Evolutionary conservation across 208 protist genomes (phyloP).

Genomic region (Leishmania aethiopica): DNA sequence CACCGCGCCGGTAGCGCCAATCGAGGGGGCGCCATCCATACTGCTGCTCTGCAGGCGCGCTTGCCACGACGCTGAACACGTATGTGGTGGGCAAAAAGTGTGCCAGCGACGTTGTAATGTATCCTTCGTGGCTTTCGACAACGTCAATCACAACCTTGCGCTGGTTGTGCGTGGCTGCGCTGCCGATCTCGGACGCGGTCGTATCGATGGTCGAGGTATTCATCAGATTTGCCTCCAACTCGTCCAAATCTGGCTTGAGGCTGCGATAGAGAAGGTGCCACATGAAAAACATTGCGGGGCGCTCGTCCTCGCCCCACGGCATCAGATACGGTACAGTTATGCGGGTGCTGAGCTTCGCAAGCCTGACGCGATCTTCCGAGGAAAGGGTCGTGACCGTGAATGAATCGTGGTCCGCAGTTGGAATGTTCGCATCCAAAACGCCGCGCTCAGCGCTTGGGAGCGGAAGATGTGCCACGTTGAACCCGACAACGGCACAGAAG

Average conservation of each 20-base stretch:
- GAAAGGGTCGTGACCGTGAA: conserved; percentile 12
- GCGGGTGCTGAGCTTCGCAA: conserved; percentile 12
- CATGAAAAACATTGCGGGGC: conserved; percentile 26
- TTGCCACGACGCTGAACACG: conserved; percentile 25
- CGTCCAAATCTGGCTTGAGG: conserved; percentile 23
- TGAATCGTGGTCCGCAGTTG: conserved; percentile 24
- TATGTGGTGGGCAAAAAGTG: conserved; percentile 9
- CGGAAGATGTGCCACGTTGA: conserved; percentile 16
- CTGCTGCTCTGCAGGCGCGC: neutral
- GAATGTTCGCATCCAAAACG: conserved; percentile 29
- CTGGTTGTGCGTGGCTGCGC: neutral
- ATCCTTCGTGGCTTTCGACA: conserved; percentile 17
- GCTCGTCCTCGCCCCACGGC: conserved; percentile 33
- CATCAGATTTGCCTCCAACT: conserved; percentile 1
- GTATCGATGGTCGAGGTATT: neutral
- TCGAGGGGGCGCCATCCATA: neutral
- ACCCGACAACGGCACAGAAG: conserved; percentile 13
- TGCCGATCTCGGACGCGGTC: neutral
- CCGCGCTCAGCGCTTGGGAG: conserved; percentile 37
- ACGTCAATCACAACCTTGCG: conserved; percentile 18
- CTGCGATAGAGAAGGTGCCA: conserved; percentile 45
- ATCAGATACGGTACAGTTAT: conserved; percentile 33
- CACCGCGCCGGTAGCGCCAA: neutral
- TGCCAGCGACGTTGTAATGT: conserved; percentile 26
- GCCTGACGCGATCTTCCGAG: conserved; percentile 11